Base-by-base conservation (phyloP, 495 filamentous ascomycete species). In the Podospora sp. region DNA sequence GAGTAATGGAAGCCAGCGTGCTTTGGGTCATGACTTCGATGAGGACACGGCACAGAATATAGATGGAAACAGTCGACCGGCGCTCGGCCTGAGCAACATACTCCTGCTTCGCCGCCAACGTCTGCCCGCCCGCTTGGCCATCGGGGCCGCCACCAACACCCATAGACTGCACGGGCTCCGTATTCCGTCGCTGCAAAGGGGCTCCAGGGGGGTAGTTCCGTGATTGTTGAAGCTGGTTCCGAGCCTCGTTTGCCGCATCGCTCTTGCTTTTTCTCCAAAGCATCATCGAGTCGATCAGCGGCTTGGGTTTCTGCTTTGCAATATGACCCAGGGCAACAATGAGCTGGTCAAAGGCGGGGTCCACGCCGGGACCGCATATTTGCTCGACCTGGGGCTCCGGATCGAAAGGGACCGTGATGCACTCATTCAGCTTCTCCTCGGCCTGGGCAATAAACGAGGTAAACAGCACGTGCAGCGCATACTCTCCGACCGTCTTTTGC, bases 271-370 rank as follows among this genome's bases (percentile, higher is more conserved):
- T 97, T 50, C 96, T 87, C 95, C 95, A 99, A 22, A 93, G 87
- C 92, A 99, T 98, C 68, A 98, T 90, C 11, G 92, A 92, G 77
- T 98, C 94, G 70, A 99, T 97, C 62, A 99, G 77, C n/a, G 92
- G 91, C 71, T 94, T 97, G 5, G 95, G 96, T 71, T 97, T 97
- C 71, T 91, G 89, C 35, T 92, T 90, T 62, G 93, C 92, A 73
- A 99, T 96, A 76, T 94, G 92, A 25, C 95, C 95, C 56, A 98
- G 82, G 20, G 96, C 94, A 5, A 90, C 89, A 56, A 99, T 94
- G 70, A 97, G 86, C 76, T 97, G 95, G 79, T 99, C 95, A 73
- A 99, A 97, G n/a, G 86, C 87, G 6, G 89, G 84, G 75, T 99
- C 95, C 18, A 89, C 90, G 12, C 94, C 93, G 22, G 91, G 89